Evolutionary conservation across 108 stramenopile species (phyloP).

Genomic region (Hondaea fermentalgiana): DNA sequence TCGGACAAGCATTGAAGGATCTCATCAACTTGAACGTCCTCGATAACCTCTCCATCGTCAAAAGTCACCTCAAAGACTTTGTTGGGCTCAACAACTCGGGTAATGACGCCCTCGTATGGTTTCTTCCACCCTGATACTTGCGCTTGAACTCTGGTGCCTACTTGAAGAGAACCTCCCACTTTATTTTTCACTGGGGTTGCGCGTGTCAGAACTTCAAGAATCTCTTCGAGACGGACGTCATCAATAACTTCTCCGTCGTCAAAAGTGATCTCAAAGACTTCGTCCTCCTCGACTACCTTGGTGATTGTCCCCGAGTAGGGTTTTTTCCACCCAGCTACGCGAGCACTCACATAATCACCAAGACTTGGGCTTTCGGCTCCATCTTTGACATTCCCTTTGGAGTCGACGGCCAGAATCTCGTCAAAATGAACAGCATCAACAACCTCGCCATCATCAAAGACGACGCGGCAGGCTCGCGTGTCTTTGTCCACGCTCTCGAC

Average conservation of each 20-base stretch:
- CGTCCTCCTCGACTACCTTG: neutral
- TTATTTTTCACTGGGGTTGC: too few relatives aligned
- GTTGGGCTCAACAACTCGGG: neutral
- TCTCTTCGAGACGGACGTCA: neutral
- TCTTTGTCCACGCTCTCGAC: neutral
- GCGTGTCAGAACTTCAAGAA: neutral
- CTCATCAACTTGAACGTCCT: neutral
- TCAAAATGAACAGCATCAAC: neutral
- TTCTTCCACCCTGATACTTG: neutral
- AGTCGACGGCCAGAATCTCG: neutral
- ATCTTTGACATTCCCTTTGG: too few relatives aligned
- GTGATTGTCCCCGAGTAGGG: neutral
- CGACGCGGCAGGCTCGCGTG: neutral
- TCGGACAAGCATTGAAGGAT: neutral
- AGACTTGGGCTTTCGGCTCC: too few relatives aligned
- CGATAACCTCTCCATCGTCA: neutral
- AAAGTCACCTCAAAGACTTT: neutral
- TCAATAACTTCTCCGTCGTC: neutral
- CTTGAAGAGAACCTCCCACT: neutral
- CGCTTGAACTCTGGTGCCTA: neutral
- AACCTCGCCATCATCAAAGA: constrained; percentile 5
- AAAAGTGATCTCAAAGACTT: neutral
- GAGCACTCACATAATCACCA: neutral
- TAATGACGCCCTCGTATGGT: neutral
- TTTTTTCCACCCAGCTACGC: neutral